Evolutionary conservation across 1,284 basidiomycete genomes (phyloP).

Genomic region (Cryptococcus sp.): DNA sequence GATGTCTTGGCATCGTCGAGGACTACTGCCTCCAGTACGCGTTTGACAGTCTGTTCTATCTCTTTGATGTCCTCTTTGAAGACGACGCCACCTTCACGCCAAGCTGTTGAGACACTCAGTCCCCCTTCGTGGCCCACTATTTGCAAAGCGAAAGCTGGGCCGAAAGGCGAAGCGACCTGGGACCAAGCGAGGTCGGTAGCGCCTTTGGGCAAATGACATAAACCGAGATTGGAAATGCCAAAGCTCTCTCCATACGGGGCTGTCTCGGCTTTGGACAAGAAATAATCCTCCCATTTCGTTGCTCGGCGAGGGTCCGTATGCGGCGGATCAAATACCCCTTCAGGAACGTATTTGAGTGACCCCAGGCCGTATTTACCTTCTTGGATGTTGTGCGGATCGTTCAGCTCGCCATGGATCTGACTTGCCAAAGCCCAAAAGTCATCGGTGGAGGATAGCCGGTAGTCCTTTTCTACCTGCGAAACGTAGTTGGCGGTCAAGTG

Average conservation of each 20-base stretch:
- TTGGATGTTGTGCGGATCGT: conserved; percentile 4
- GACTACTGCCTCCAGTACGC: conserved; percentile 14
- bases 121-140: conserved; percentile 39
- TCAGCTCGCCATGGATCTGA: conserved; percentile 10
- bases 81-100: conserved; percentile 30
- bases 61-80: conserved; percentile 11
- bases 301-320: conserved; percentile 20
- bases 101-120: conserved; percentile 27
- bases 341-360: conserved; percentile 38
- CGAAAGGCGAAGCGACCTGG: conserved; percentile 30
- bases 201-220: conserved; percentile 21
- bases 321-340: conserved; percentile 14
- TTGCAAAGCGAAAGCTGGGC: conserved; percentile 20
- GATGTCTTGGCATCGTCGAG: neutral
- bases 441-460: conserved; percentile 8
- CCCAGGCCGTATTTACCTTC: conserved; percentile 32
- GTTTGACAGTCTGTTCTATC: conserved; percentile 16
- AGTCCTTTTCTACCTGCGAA: conserved; percentile 16
- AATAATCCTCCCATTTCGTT: conserved; percentile 47
- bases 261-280: conserved; percentile 19
- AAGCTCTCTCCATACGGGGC: conserved; percentile 23
- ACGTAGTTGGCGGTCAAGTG: conserved; percentile 38
- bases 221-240: conserved; percentile 43
- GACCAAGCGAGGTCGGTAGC: conserved; percentile 38
- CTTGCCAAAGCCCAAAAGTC: conserved; percentile 32